A percentile compares a stretch with the other conserved stretches of the same genome.
These are phyloP conservation scores for Grifola frondosa DNA, from an alignment of 1,284 basidiomycete species.

Conservation along the genomic window DNA sequence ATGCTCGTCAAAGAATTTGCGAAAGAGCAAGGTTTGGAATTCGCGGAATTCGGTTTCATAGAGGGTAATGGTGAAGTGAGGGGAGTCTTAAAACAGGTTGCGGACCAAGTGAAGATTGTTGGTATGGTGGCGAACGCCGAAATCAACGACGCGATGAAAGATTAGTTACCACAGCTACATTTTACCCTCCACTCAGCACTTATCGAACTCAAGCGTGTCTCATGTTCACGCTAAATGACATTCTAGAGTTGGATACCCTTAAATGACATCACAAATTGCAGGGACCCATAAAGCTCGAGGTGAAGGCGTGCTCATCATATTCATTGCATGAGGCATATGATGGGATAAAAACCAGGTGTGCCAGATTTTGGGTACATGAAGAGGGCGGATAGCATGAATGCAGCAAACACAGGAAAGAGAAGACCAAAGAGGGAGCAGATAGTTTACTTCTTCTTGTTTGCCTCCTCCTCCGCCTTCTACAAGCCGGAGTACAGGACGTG, in stretches of 20 bases:
- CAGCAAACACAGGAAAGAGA: constrained; percentile 30
- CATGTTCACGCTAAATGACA: background rate
- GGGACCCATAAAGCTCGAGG: too few species aligned
- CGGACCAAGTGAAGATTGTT: constrained; percentile 78
- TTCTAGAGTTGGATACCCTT: too few species aligned
- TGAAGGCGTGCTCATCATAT: constrained; percentile 26
- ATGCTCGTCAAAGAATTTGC: constrained; percentile 85
- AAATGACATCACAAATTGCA: too few species aligned
- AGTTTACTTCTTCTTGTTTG: constrained; percentile 87
- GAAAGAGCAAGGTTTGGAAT: constrained; percentile 78
- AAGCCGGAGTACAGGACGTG: constrained; percentile 17
- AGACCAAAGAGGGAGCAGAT: constrained; percentile 23
- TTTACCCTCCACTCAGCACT: background rate
- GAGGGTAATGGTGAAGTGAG: constrained; percentile 81
- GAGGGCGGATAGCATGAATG: constrained; percentile 31
- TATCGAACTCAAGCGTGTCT: background rate
- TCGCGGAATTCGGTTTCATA: constrained; percentile 89
- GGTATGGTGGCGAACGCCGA: constrained; percentile 70
- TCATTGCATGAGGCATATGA: constrained; percentile 35
- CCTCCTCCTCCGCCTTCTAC: constrained; percentile 90
- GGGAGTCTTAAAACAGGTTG: constrained; percentile 75
- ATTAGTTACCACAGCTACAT: constrained; percentile 9
- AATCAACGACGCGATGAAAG: constrained; percentile 57
- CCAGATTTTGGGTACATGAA: constrained; percentile 41
- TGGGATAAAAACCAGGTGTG: constrained; percentile 32